phyloP scores from a whole-genome alignment of 2,329 filamentous ascomycete species.

The Grosmannia penicillata region DNA sequence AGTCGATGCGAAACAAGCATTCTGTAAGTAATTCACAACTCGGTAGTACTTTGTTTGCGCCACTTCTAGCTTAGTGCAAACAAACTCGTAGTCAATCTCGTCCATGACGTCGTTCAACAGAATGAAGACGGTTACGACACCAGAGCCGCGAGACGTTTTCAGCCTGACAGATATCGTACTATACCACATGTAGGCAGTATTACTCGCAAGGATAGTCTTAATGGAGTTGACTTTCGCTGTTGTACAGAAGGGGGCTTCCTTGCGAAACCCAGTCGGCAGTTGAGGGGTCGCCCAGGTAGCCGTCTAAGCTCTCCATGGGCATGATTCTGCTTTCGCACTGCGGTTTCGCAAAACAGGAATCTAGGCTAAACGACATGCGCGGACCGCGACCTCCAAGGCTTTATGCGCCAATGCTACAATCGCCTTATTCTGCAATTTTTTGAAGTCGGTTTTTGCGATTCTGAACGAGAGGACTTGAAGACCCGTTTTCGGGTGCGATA shows the following conservation, averaged over 20 bases:
- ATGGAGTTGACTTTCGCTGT: slow-evolving; percentile 53
- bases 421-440: slow-evolving; percentile 79
- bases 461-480: too few relatives aligned
- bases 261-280: slow-evolving; percentile 80
- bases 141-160: slow-evolving; percentile 69
- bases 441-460: too few relatives aligned
- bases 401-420: slow-evolving; percentile 87
- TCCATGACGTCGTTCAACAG: slow-evolving; percentile 91
- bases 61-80: slow-evolving; percentile 61
- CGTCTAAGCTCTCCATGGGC: slow-evolving; percentile 57
- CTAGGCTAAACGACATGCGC: slow-evolving; percentile 63
- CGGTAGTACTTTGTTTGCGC: slow-evolving; percentile 97
- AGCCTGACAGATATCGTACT: slow-evolving; percentile 77
- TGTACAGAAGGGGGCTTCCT: slow-evolving; percentile 54
- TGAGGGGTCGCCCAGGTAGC: slow-evolving; percentile 71
- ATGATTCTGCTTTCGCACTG: slow-evolving; percentile 64
- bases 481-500: too few relatives aligned
- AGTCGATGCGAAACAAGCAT: too few relatives aligned
- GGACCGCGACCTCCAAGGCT: slow-evolving; percentile 94
- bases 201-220: slow-evolving; percentile 67
- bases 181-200: slow-evolving; percentile 89
- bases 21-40: too few relatives aligned
- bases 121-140: slow-evolving; percentile 97
- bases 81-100: slow-evolving; percentile 94
- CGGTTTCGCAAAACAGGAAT: slow-evolving; percentile 74